Conservation (phyloP, 148 eudicot species). For the Agrostemma githago region DNA sequence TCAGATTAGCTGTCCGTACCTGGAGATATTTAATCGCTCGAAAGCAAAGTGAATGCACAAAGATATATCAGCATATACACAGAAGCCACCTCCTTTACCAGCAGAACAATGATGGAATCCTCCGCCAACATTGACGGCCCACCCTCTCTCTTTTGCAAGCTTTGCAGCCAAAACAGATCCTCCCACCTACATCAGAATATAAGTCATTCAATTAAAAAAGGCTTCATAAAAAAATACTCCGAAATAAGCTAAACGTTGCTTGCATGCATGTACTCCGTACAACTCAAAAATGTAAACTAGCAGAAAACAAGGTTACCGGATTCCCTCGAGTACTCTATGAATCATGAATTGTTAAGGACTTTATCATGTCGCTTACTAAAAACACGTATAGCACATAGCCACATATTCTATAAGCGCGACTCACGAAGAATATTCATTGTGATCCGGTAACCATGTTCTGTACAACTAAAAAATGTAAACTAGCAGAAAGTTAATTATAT, state of each 20-base stretch:
- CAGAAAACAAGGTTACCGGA: too few species aligned
- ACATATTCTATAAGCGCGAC: too few species aligned
- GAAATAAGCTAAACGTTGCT: not conserved
- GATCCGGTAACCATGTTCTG: not conserved
- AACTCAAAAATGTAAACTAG: too few species aligned
- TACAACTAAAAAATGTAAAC: not conserved
- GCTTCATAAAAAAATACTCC: not conserved
- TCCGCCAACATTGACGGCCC: conserved; percentile 98
- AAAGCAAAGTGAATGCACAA: conserved; percentile 82
- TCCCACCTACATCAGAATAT: conserved; percentile 52
- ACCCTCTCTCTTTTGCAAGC: conserved; percentile 89
- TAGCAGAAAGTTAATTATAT: not conserved
- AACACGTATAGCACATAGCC: too few species aligned
- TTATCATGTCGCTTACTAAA: too few species aligned
- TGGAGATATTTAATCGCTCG: conserved; percentile 50
- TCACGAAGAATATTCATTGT: too few species aligned
- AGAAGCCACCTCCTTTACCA: conserved; percentile 83
- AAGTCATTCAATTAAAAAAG: not conserved
- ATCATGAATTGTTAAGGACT: too few species aligned
- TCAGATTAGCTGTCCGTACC: conserved; percentile 34
- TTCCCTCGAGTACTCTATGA: too few species aligned
- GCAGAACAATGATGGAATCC: conserved; percentile 97
- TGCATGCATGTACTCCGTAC: not conserved
- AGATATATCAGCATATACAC: conserved; percentile 89
- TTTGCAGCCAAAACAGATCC: conserved; percentile 86